Base-by-base conservation (phyloP, 371 early-diverging fungal genomes). In the Mortierella sp. region DNA sequence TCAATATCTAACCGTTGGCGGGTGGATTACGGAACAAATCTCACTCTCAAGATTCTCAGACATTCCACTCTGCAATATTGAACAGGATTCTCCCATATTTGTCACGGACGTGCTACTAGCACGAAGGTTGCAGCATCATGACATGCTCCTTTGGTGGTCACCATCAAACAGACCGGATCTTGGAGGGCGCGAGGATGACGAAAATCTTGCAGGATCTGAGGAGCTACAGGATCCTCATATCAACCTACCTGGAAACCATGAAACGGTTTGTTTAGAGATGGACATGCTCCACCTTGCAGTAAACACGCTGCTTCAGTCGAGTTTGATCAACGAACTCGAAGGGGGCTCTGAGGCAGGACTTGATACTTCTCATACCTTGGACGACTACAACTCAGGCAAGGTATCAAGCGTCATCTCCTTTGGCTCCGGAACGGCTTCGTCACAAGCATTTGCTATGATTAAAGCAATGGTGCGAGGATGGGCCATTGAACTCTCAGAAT, bases 71-170 rank as follows among this genome's bases (percentile, higher is more conserved):
- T 93, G 97, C 72, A 98, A 99, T 71, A 86, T 99, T 56, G 92
- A 88, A 0, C 83, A 88, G 30, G 97, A 99, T 72, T 87, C 93
- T 6, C 80, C 90, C 21, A 61, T 94, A 19, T 95, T 94, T 60
- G 80, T 95, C 53, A 84, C 94, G 0, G 99, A 99, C 81, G 69
- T 98, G 4, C 83, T 90, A 26, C 92, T 94, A 75, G 96, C 97
- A 0, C 86, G 98, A 46, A 85, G 88, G 18, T 81, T 99, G 64
- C 79, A 84, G 16, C 75, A 87, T 28, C 86, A 88, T 43, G 94
- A 95, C 62, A 89, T 92, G 85, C 80, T 99, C 1, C 76, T 97
- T 23, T 99, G 99, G 99, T 97, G 94, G 91, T 96, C 96, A 21
- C 75, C 90, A 1, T 86, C 89, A 7, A 82, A 79, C 47, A 86